Evolutionary conservation across 495 filamentous ascomycete species (phyloP), one percentile per base, ranked within the genome.

Genomic region (Penicillium lagena): DNA sequence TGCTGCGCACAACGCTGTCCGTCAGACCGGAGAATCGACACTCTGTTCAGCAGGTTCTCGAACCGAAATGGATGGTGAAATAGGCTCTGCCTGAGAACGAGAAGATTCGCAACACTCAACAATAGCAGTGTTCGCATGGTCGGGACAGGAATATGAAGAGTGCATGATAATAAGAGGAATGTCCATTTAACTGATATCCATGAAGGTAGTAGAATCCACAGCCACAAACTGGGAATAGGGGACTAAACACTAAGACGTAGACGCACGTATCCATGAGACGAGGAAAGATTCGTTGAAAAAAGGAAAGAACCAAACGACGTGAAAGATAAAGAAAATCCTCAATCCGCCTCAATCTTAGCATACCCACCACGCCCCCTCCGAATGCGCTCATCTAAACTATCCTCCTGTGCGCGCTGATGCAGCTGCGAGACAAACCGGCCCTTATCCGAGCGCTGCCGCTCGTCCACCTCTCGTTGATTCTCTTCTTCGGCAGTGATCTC

Each of bases 401-500:
- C 66, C 37, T 69, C 65, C 34, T 67, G 57, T 14, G 60, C 59
- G 38, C 64, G 63, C 38, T 56, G 60, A 47, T 70, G 65, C n/a
- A 72, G 42, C 40, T 63, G 54, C 9, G 60, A 59, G 48, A 72
- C 63, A 43, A 72, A 72, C 22, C 58, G 59, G 15, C 68, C 68
- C 5, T 58, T 57, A 27, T 70, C 66, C 17, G 68, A 69, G 10
- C 68, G 66, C n/a, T 59, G 60, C 27, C 59, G 59, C 13, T 73
- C 68, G 37, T 95, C 88, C 1, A 73, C 76, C 54, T 86, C 81
- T 29, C 70, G 67, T 49, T 80, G 77, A 12, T 68, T 62, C 37
- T 81, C 70, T 47, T 95, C 89, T 42, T 73, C 72, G 33, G 78
- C 77, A 29, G 75, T 76, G 33, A 93, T 72, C 5, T 81, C 77